A percentile compares a stretch with the other conserved stretches of the same genome.
These are phyloP conservation scores for Aristolochia californica DNA, from an alignment of 164 flowering plant genomes.

Conservation along the genomic window DNA sequence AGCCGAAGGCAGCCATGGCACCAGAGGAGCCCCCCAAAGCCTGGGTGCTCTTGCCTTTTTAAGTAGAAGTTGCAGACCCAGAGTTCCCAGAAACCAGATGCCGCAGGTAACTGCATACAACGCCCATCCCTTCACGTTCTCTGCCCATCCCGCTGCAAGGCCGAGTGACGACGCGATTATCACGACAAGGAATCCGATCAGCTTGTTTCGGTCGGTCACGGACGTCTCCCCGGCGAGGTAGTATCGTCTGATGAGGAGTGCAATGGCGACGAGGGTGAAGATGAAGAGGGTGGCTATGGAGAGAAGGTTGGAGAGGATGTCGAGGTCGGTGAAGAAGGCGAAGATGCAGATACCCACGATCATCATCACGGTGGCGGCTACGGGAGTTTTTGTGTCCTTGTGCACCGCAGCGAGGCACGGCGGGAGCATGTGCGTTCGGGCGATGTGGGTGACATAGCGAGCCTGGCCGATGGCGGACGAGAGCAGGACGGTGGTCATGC, in stretches of 20 bases:
- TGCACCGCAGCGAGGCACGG: slow-evolving; percentile 51
- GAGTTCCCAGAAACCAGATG: slow-evolving; percentile 38
- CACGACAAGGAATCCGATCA: slow-evolving; percentile 23
- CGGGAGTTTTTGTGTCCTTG: slow-evolving; percentile 36
- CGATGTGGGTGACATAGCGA: slow-evolving; percentile 73
- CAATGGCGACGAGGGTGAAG: slow-evolving; percentile 45
- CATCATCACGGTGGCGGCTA: slow-evolving; percentile 48
- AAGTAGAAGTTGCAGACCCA: slow-evolving; percentile 23
- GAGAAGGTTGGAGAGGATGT: slow-evolving; percentile 37
- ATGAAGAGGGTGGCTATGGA: slow-evolving; percentile 53
- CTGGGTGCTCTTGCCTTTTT: slow-evolving; percentile 35
- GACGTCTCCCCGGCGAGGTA: slow-evolving; percentile 35
- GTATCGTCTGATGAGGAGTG: slow-evolving; percentile 46
- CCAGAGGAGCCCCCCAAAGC: slow-evolving; percentile 57
- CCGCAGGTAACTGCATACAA: slow-evolving; percentile 24
- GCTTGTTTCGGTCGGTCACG: slow-evolving; percentile 19
- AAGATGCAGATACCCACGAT: slow-evolving; percentile 22
- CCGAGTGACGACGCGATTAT: slow-evolving; percentile 37
- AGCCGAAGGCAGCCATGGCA: slow-evolving; percentile 56
- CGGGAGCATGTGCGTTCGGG: slow-evolving; percentile 64
- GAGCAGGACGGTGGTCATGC: slow-evolving; percentile 62
- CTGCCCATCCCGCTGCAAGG: slow-evolving; percentile 25
- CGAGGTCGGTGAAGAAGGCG: slow-evolving; percentile 49
- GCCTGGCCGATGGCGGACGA: slow-evolving; percentile 60
- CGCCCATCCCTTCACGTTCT: slow-evolving; percentile 20